phyloP scores from a whole-genome alignment of 345 rosid genomes.

The Lepidium africanum region DNA sequence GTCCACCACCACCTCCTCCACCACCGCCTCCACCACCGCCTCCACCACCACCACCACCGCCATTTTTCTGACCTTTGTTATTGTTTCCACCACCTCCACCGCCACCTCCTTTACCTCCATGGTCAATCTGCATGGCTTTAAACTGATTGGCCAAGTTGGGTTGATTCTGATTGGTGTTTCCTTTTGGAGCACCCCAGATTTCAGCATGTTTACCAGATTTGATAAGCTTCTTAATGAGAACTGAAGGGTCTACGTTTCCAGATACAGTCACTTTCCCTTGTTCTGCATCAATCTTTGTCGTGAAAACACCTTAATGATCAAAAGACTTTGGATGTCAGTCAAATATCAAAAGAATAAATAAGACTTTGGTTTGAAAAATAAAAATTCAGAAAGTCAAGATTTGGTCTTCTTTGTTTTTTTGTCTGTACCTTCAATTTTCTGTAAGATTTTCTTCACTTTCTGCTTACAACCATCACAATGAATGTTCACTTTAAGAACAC shows the following conservation, averaged over 20 bases:
- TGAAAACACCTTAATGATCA: slow-evolving; percentile 49
- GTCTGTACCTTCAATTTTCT: slow-evolving; percentile 75
- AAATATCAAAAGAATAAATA: not conserved
- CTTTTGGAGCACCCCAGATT: slow-evolving; percentile 62
- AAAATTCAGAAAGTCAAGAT: slow-evolving; percentile 1
- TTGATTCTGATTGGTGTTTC: slow-evolving; percentile 33
- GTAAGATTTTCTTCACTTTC: slow-evolving; percentile 86
- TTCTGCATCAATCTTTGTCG: slow-evolving; percentile 65
- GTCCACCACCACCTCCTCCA: slow-evolving; percentile 1
- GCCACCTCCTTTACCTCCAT: slow-evolving; percentile 47
- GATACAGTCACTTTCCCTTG: slow-evolving; percentile 80
- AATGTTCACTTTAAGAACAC: slow-evolving; percentile 89
- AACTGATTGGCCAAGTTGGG: slow-evolving; percentile 52
- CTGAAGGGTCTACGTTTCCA: slow-evolving; percentile 58
- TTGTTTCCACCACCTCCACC: slow-evolving; percentile 21
- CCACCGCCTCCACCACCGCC: not conserved
- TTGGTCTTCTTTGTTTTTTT: not conserved
- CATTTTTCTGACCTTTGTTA: slow-evolving; percentile 44
- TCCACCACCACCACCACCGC: not conserved
- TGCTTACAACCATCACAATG: slow-evolving; percentile 94
- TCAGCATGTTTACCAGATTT: slow-evolving; percentile 94
- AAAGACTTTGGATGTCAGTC: not conserved
- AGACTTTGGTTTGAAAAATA: not conserved
- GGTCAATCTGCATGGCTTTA: slow-evolving; percentile 69
- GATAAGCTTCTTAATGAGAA: slow-evolving; percentile 78